Percentiles rank a stretch among this genome's conserved stretches.
Conservation (phyloP, 805 yeast species). For the Candida nemodendra region DNA sequence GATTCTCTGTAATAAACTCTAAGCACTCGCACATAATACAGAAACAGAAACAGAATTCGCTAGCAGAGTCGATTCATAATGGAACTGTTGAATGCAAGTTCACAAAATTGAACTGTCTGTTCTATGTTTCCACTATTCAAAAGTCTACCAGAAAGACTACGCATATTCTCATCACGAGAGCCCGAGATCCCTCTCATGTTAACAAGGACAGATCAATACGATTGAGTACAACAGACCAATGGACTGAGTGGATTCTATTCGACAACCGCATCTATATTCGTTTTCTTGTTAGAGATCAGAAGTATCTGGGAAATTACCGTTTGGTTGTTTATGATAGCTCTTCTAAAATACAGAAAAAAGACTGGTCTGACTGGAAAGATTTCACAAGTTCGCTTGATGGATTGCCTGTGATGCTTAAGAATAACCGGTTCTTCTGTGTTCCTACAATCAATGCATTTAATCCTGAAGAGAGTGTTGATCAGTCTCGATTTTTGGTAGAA, state of each 20-base stretch:
- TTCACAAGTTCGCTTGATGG: conserved; percentile 3
- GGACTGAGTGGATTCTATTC: conserved; percentile 13
- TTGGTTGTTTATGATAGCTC: conserved; percentile 3
- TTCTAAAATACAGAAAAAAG: not conserved
- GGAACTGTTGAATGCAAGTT: conserved; percentile 3
- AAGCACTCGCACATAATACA: conserved; percentile 8
- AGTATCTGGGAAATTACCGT: conserved; percentile 5
- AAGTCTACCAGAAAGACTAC: not conserved
- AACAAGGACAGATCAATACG: not conserved
- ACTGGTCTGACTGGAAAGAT: not conserved
- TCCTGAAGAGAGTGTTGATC: no score
- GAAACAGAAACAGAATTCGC: conserved; percentile 2
- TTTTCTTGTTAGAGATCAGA: not conserved
- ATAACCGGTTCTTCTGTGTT: conserved; percentile 1
- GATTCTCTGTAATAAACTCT: conserved; percentile 24
- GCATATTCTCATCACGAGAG: conserved; percentile 8
- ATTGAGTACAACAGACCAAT: conserved; percentile 1
- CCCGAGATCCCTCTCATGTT: conserved; percentile 5
- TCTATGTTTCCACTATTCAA: conserved; percentile 1
- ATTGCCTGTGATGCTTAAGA: conserved; percentile 6
- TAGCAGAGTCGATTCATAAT: conserved; percentile 8
- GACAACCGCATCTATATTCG: conserved; percentile 14
- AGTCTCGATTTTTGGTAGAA: no score
- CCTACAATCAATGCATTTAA: no score
- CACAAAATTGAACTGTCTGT: conserved; percentile 12